phyloP scores from a whole-genome alignment of 2,329 filamentous ascomycete species.

The Paraconiothyrium brasiliense region DNA sequence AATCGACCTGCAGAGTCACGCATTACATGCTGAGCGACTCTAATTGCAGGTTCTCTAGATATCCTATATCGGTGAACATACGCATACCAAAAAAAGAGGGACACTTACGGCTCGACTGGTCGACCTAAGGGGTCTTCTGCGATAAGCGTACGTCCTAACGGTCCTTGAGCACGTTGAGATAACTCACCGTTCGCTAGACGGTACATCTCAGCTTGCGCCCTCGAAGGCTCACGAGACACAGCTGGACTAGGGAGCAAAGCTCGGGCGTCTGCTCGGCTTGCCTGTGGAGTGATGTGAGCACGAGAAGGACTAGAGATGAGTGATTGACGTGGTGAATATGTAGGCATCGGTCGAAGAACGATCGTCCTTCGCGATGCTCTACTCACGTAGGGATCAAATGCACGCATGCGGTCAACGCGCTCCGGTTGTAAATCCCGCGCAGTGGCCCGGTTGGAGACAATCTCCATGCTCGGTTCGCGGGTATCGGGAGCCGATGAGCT shows the following conservation, averaged over 20 bases:
- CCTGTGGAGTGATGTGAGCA: slow-evolving; percentile 18
- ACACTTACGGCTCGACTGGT: slow-evolving; percentile 32
- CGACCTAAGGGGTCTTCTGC: neutral
- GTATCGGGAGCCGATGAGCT: slow-evolving; percentile 31
- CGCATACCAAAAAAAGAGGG: neutral
- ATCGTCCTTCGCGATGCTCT: slow-evolving; percentile 35
- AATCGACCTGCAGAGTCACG: slow-evolving; percentile 40
- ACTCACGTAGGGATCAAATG: slow-evolving; percentile 25
- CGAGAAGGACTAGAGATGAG: slow-evolving; percentile 20
- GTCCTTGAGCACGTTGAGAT: slow-evolving; percentile 28
- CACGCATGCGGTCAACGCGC: slow-evolving; percentile 26
- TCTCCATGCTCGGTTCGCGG: slow-evolving; percentile 44
- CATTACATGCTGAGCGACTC: slow-evolving; percentile 29
- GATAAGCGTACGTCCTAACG: neutral
- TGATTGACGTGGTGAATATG: slow-evolving; percentile 18
- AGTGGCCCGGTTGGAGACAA: slow-evolving; percentile 43
- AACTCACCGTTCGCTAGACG: slow-evolving; percentile 21
- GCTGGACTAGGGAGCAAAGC: slow-evolving; percentile 6
- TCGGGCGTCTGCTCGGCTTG: slow-evolving; percentile 19
- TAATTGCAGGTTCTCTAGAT: slow-evolving; percentile 24
- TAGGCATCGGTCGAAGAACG: slow-evolving; percentile 29
- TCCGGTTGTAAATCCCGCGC: slow-evolving; percentile 44
- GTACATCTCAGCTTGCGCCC: slow-evolving; percentile 18
- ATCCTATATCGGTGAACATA: slow-evolving; percentile 30
- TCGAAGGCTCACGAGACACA: slow-evolving; percentile 11